These are phyloP conservation scores for Inonotus hispidus DNA, from an alignment of 1,284 basidiomycete genomes.

Conservation along the genomic window DNA sequence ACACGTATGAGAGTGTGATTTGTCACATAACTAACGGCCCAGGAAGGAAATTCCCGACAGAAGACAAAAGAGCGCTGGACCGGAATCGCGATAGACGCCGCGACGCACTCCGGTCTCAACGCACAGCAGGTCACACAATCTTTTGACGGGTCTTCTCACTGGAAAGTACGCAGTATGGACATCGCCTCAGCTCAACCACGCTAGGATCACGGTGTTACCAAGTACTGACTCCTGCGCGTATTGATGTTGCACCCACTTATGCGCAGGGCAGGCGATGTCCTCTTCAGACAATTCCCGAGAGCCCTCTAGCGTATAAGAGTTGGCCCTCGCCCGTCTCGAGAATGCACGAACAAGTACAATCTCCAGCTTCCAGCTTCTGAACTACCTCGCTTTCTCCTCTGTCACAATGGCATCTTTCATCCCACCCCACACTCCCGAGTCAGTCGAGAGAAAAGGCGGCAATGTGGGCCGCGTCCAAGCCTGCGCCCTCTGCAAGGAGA, in stretches of 20 bases:
- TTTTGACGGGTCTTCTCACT: not conserved
- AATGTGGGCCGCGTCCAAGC: not conserved
- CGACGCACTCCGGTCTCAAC: not conserved
- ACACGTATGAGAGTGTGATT: no score
- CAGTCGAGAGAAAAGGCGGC: not conserved
- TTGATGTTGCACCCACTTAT: not conserved
- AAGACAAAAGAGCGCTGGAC: not conserved
- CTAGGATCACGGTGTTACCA: slow-evolving; percentile 6
- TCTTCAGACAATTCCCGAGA: slow-evolving; percentile 9
- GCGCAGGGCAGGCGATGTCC: slow-evolving; percentile 8
- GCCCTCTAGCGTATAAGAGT: not conserved
- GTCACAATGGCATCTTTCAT: not conserved
- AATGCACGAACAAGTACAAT: not conserved
- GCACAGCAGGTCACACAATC: not conserved
- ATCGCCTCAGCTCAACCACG: slow-evolving; percentile 8
- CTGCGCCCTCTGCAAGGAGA: slow-evolving; percentile 4
- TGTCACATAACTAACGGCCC: not conserved
- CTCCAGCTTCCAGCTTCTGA: not conserved
- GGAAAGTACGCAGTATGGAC: slow-evolving; percentile 8
- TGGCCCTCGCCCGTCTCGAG: not conserved
- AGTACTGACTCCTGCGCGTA: not conserved
- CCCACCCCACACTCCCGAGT: not conserved
- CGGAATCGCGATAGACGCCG: not conserved
- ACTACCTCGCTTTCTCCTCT: not conserved
- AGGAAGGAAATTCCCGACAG: not conserved